Conservation (phyloP, 192 early-diverging fungal species). For the Backusella parvicylindrica region DNA sequence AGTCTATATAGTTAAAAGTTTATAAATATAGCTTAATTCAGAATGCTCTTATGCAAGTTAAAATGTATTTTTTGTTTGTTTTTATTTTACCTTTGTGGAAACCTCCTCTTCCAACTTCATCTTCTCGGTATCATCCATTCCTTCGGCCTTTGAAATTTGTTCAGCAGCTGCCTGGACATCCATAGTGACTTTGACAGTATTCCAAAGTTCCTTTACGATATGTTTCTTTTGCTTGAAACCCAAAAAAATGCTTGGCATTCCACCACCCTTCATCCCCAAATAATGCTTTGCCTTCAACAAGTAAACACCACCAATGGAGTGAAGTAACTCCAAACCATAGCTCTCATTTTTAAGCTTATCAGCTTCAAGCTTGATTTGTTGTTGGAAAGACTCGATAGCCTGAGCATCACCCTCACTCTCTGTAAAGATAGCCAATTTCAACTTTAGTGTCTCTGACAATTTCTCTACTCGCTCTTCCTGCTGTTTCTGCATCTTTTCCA, state of each 20-base stretch:
- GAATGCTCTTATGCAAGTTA: too few relatives aligned
- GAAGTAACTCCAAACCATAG: conserved; percentile 81
- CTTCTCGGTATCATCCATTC: conserved; percentile 29
- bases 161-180: conserved; percentile 28
- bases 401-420: conserved; percentile 52
- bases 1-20: too few relatives aligned
- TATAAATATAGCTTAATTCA: too few relatives aligned
- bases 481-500: conserved; percentile 45
- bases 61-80: too few relatives aligned
- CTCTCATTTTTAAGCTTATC: conserved; percentile 75
- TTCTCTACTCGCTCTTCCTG: conserved; percentile 59
- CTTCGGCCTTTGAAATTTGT: conserved; percentile 32
- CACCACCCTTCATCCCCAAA: conserved; percentile 45
- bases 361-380: conserved; percentile 64
- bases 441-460: conserved; percentile 58
- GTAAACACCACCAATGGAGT: conserved; percentile 81
- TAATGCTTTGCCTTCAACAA: conserved; percentile 71
- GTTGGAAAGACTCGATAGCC: conserved; percentile 55
- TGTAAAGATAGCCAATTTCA: conserved; percentile 69
- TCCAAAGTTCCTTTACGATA: conserved; percentile 38
- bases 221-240: conserved; percentile 45
- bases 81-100: conserved; percentile 19
- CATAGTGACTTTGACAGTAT: conserved; percentile 27
- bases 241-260: conserved; percentile 33
- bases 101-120: conserved; percentile 37